Evolutionary conservation across 768 basidiomycete genomes (phyloP), one percentile per base, ranked within the genome.

Genomic region (Kwoniella sp.): DNA sequence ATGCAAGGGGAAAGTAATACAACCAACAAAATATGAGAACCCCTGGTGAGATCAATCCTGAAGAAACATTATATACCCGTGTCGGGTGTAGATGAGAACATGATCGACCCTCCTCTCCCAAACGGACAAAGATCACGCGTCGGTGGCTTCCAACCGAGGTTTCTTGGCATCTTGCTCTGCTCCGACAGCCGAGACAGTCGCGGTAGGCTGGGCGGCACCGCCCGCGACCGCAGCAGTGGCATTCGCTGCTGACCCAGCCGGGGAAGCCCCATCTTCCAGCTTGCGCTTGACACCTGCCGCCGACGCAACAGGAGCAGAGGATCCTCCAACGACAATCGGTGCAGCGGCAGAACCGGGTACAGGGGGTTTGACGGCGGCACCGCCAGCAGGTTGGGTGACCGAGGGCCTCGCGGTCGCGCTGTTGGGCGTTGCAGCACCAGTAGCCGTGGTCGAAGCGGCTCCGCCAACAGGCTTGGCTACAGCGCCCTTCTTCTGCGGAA

Each of bases 151-250:
- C 14, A 64, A 23, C 29, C 59, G 53, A 26, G 63, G 59, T 46
- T 60, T 60, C 50, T 64, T 64, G 29, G 52, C 56, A 12, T 64
- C 58, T 22, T 50, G 41, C 23, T 59, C 62, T 36, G 31, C 26
- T 37, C 5, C 17, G n/a, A 22, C 26, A 22, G 8, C 29, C 14
- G 27, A 1, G 23, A 28, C 32, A 23, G 27, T 19, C n/a, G 12
- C 28, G 19, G 32, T 23, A 4, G 34, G 26, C 5, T n/a, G 17
- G 15, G 36, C 39, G 3, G 37, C 12, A 42, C 31, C 28, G 5
- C 28, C 32, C 9, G n/a, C 37, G 17, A 28, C 31, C 20, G 41
- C 19, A 27, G 34, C 33, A 34, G 38, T 36, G 10, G 48, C 19
- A 49, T 11, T 28, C 19, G 19, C 39, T 32, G 20, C 19, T 17